Evolutionary conservation across 1,284 basidiomycete genomes (phyloP), one percentile per base, ranked within the genome.

Genomic region (Cystobasidiaceae sp.): DNA sequence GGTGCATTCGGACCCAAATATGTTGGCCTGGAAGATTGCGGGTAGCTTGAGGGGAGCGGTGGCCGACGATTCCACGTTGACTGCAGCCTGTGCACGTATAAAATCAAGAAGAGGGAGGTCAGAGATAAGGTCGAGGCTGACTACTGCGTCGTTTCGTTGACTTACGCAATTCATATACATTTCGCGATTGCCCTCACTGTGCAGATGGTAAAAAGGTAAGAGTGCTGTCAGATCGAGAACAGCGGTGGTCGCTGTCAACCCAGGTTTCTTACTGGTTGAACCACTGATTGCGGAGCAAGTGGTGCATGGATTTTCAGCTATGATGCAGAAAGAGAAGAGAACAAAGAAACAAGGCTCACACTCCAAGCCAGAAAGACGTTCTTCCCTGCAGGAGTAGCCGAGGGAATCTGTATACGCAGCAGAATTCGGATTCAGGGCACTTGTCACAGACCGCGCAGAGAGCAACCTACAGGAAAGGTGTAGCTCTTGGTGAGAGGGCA

Each of bases 111-210:
- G n/a, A n/a, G n/a, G n/a, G n/a, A n/a, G n/a, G n/a, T n/a, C n/a
- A n/a, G n/a, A n/a, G n/a, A n/a, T n/a, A n/a, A n/a, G n/a, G n/a
- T n/a, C n/a, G n/a, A n/a, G n/a, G n/a, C n/a, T n/a, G n/a, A n/a
- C n/a, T n/a, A n/a, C n/a, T n/a, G n/a, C n/a, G n/a, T n/a, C n/a
- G n/a, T n/a, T n/a, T n/a, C n/a, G n/a, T n/a, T n/a, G n/a, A n/a
- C n/a, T n/a, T n/a, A n/a, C 61, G 27, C 46, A 49, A 25, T 64
- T 64, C 51, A 45, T 39, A 44, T 64, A 64, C 61, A 64, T 64
- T 27, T 64, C 61, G n/a, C 61, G 51, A 30, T 64, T 64, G 4
- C 61, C 60, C 13, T 51, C 51, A 39, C 61, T 64, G 51, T 19
- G 17, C 21, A 13, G 13, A 13, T 30, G 6, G 17, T 19, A 45